A percentile compares a stretch with the other conserved stretches of the same genome.
Evolutionary conservation across 768 basidiomycete genomes (phyloP).

Genomic region (Austroboletus festivus): DNA sequence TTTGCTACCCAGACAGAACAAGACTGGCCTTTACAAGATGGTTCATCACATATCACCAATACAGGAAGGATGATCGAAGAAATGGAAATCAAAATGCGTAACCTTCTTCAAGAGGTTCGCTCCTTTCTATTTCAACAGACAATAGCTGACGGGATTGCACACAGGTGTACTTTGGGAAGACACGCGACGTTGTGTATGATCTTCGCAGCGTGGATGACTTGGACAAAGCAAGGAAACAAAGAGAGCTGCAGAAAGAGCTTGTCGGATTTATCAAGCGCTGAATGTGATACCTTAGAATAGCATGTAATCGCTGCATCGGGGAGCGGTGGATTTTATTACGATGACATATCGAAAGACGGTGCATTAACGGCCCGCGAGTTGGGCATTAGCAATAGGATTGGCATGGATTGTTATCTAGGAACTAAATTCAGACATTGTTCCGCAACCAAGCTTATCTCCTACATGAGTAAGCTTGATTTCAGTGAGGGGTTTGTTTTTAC

Average conservation of each 20-base stretch:
- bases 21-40: conserved; percentile 78
- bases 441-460: conserved; percentile 26
- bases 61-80: conserved; percentile 97
- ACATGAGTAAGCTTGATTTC: conserved; percentile 85
- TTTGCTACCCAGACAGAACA: conserved; percentile 64
- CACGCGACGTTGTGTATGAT: conserved; percentile 91
- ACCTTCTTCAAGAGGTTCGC: conserved; percentile 80
- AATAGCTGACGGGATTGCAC: conserved; percentile 9
- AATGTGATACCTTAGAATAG: conserved; percentile 16
- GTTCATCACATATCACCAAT: conserved; percentile 85
- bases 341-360: not conserved
- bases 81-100: conserved; percentile 99
- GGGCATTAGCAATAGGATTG: conserved; percentile 89
- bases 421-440: conserved; percentile 1
- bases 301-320: conserved; percentile 11
- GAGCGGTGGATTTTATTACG: conserved; percentile 1
- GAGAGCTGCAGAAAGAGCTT: conserved; percentile 87
- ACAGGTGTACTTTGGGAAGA: conserved; percentile 94
- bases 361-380: conserved; percentile 25
- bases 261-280: conserved; percentile 80
- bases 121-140: conserved; percentile 1
- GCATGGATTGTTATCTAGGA: conserved; percentile 83
- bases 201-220: conserved; percentile 85
- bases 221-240: conserved; percentile 75
- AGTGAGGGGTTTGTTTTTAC: conserved; percentile 82